Percentiles rank a stretch among this genome's conserved stretches.
phyloP scores from a whole-genome alignment of 768 basidiomycete genomes.

The Amanita pseudoporphyria region DNA sequence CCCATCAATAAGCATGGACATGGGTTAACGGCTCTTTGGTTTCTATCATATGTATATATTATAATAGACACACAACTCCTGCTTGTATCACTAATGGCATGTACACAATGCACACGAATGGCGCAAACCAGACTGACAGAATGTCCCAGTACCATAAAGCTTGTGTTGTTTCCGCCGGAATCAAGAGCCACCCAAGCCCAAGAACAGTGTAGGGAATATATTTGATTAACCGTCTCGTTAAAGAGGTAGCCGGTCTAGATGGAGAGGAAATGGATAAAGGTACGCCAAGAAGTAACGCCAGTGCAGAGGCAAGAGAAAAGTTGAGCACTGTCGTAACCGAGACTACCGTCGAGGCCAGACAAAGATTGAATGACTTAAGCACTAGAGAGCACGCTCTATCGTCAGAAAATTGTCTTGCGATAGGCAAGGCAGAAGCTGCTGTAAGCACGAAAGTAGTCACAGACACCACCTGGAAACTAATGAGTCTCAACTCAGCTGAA shows the following conservation, averaged over 20 bases:
- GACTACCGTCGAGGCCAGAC: slow-evolving; percentile 78
- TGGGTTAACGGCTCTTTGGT: slow-evolving; percentile 16
- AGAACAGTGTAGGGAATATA: slow-evolving; percentile 35
- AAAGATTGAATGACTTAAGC: slow-evolving; percentile 69
- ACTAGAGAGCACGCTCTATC: slow-evolving; percentile 29
- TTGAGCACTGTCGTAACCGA: slow-evolving; percentile 83
- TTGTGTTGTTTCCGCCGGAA: slow-evolving; percentile 32
- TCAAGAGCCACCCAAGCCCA: slow-evolving; percentile 50
- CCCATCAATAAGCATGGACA: slow-evolving; percentile 24
- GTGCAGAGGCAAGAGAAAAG: slow-evolving; percentile 75
- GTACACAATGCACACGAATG: slow-evolving; percentile 75
- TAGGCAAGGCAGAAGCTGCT: slow-evolving; percentile 1
- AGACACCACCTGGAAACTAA: slow-evolving; percentile 19
- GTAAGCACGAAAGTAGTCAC: slow-evolving; percentile 21
- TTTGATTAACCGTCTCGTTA: slow-evolving; percentile 16
- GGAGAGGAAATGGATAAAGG: slow-evolving; percentile 44
- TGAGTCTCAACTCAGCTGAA: background rate
- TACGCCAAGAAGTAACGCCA: slow-evolving; percentile 55
- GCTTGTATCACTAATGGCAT: slow-evolving; percentile 67
- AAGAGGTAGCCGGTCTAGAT: slow-evolving; percentile 14
- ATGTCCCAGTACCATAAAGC: slow-evolving; percentile 74
- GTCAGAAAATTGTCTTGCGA: slow-evolving; percentile 20
- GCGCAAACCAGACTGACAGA: slow-evolving; percentile 74
- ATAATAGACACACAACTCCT: slow-evolving; percentile 39
- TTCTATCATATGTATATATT: background rate